These are phyloP conservation scores for Aspergillus costaricaensis DNA, from an alignment of 2,329 filamentous ascomycete genomes.

Conservation along the genomic window DNA sequence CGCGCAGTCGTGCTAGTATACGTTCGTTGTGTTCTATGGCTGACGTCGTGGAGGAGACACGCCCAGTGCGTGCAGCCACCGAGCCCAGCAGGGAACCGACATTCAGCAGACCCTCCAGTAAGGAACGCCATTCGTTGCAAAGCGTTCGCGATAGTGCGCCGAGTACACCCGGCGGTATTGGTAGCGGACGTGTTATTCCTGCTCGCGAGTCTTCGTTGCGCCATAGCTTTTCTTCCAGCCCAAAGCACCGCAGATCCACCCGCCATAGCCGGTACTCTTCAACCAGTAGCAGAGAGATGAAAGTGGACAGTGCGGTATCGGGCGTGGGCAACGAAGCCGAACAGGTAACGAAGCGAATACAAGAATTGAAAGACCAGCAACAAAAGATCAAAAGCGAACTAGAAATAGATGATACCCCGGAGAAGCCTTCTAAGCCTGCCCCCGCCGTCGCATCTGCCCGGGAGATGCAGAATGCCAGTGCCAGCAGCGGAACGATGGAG, in stretches of 20 bases:
- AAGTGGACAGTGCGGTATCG: slow-evolving; percentile 41
- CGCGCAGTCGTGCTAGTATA: slow-evolving; percentile 41
- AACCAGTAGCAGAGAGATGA: slow-evolving; percentile 41
- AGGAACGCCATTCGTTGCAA: slow-evolving; percentile 41
- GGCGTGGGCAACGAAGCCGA: slow-evolving; percentile 51
- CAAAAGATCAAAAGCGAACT: slow-evolving; percentile 55
- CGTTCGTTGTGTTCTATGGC: slow-evolving; percentile 47
- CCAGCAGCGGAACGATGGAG: not conserved
- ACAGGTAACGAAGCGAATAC: slow-evolving; percentile 59
- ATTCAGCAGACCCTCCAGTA: slow-evolving; percentile 26
- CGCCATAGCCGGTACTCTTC: slow-evolving; percentile 45
- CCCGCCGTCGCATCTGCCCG: slow-evolving; percentile 17
- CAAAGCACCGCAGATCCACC: slow-evolving; percentile 56
- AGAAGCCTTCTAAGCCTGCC: slow-evolving; percentile 23
- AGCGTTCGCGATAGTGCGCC: slow-evolving; percentile 27
- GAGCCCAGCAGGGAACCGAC: slow-evolving; percentile 22
- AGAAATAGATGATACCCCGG: slow-evolving; percentile 40
- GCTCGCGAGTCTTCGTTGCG: slow-evolving; percentile 68
- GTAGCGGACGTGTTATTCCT: slow-evolving; percentile 61
- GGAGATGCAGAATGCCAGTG: slow-evolving; percentile 16
- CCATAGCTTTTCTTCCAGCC: slow-evolving; percentile 54
- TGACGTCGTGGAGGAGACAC: slow-evolving; percentile 43
- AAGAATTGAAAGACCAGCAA: slow-evolving; percentile 60
- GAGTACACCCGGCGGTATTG: slow-evolving; percentile 39
- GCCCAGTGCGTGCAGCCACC: slow-evolving; percentile 22